A percentile compares a stretch with the other conserved stretches of the same genome.
Evolutionary conservation across 2,329 filamentous ascomycete species (phyloP).

Genomic region (Ramichloridium luteum): DNA sequence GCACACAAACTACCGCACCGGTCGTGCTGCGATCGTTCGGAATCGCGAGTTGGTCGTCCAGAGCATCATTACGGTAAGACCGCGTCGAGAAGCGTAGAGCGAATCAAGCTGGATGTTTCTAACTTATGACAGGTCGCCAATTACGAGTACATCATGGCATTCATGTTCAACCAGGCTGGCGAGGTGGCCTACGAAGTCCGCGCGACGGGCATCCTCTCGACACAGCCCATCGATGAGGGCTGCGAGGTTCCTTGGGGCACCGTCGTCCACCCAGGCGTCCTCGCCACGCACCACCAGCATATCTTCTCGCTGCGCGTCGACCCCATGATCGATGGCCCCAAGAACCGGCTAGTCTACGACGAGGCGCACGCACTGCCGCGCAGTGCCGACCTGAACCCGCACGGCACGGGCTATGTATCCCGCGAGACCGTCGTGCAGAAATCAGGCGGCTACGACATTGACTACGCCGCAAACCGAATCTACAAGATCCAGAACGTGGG

Average conservation of each 20-base stretch:
- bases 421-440: slow-evolving; percentile 36
- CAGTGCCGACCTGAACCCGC: slow-evolving; percentile 42
- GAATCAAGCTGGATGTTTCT: no score
- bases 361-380: slow-evolving; percentile 49
- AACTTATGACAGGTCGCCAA: slow-evolving; percentile 40
- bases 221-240: slow-evolving; percentile 54
- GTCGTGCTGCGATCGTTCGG: slow-evolving; percentile 49
- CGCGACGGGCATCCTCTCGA: slow-evolving; percentile 56
- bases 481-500: slow-evolving; percentile 39
- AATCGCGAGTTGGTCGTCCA: slow-evolving; percentile 56
- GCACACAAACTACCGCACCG: slow-evolving; percentile 59
- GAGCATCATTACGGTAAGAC: slow-evolving; percentile 50
- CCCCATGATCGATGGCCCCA: slow-evolving; percentile 34
- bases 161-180: slow-evolving; percentile 59
- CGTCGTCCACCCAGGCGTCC: slow-evolving; percentile 55
- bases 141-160: slow-evolving; percentile 63
- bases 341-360: slow-evolving; percentile 38
- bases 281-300: slow-evolving; percentile 63
- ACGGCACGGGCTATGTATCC: slow-evolving; percentile 39
- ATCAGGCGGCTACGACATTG: slow-evolving; percentile 40
- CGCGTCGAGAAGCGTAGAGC: no score
- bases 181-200: slow-evolving; percentile 55
- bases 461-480: slow-evolving; percentile 31
- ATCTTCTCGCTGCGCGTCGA: slow-evolving; percentile 50
- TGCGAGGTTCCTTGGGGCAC: slow-evolving; percentile 54